phyloP scores from a whole-genome alignment of 2,329 filamentous ascomycete species.

The Beauveria scarabaeidicola region DNA sequence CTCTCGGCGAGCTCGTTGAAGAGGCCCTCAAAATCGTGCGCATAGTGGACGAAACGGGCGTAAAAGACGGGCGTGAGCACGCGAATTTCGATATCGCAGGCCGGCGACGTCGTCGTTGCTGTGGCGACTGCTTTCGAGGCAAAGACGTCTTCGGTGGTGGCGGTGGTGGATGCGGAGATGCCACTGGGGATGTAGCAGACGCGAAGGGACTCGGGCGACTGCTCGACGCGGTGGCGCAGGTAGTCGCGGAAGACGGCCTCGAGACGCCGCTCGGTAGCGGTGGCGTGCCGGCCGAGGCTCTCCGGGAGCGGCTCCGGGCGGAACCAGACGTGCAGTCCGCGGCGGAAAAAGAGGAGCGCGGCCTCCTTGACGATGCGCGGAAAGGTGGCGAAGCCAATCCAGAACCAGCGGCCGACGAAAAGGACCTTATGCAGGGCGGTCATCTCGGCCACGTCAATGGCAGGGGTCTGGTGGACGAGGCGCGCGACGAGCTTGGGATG shows the following conservation, averaged over 20 bases:
- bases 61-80: constrained; percentile 61
- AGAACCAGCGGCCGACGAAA: constrained; percentile 54
- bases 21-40: constrained; percentile 52
- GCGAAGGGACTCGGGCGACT: constrained; percentile 33
- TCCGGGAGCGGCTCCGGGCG: constrained; percentile 52
- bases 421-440: constrained; percentile 29
- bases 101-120: not conserved
- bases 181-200: constrained; percentile 49
- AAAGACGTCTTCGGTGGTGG: not conserved
- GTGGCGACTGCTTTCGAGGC: not conserved
- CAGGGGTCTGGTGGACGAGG: constrained; percentile 43
- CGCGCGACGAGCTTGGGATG: constrained; percentile 54
- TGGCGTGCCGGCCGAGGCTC: constrained; percentile 47
- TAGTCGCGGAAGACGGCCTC: constrained; percentile 41
- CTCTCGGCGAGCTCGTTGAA: constrained; percentile 52
- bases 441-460: constrained; percentile 42
- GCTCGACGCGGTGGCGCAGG: constrained; percentile 39
- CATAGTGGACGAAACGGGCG: constrained; percentile 54
- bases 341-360: constrained; percentile 44
- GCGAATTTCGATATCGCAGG: constrained; percentile 38
- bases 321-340: constrained; percentile 55
- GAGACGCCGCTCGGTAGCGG: constrained; percentile 37
- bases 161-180: constrained; percentile 16
- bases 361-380: constrained; percentile 58
- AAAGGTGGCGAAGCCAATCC: constrained; percentile 58